A percentile compares a stretch with the other conserved stretches of the same genome.
Evolutionary conservation across 192 early-diverging fungal genomes (phyloP).

Genomic region (Mortierella alpina): DNA sequence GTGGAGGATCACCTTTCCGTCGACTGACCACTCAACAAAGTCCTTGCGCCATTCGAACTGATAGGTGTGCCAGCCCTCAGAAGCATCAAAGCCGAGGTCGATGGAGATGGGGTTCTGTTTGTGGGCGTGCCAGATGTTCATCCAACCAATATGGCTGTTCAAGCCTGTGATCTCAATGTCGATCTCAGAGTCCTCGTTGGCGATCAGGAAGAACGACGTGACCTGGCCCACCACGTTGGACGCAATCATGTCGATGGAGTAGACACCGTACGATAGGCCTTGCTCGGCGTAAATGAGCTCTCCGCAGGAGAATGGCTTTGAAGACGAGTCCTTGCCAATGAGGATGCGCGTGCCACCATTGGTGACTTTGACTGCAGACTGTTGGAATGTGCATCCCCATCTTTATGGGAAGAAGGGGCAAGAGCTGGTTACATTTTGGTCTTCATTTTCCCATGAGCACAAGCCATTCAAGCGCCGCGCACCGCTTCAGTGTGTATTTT

Average conservation of each 20-base stretch:
- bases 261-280: constrained; percentile 31
- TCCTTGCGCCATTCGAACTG: constrained; percentile 45
- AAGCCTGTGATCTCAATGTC: constrained; percentile 46
- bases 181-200: constrained; percentile 37
- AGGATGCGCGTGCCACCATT: constrained; percentile 30
- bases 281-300: constrained; percentile 30
- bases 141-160: constrained; percentile 42
- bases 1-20: constrained; percentile 36
- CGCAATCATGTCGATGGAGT: constrained; percentile 49
- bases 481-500: not conserved
- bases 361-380: constrained; percentile 23
- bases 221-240: constrained; percentile 47
- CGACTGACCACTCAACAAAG: constrained; percentile 38
- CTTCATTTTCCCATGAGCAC: not conserved
- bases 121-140: constrained; percentile 40
- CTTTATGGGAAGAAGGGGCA: not conserved
- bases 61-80: constrained; percentile 38
- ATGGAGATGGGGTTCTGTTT: constrained; percentile 42
- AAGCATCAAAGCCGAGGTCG: constrained; percentile 43
- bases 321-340: constrained; percentile 42
- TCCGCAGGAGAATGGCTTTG: constrained; percentile 43
- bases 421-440: not conserved
- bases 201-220: constrained; percentile 45
- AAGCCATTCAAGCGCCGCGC: not conserved
- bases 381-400: constrained; percentile 48